Evolutionary conservation across 805 yeast species (phyloP).

Genomic region (Cyberlindnera saturnus): DNA sequence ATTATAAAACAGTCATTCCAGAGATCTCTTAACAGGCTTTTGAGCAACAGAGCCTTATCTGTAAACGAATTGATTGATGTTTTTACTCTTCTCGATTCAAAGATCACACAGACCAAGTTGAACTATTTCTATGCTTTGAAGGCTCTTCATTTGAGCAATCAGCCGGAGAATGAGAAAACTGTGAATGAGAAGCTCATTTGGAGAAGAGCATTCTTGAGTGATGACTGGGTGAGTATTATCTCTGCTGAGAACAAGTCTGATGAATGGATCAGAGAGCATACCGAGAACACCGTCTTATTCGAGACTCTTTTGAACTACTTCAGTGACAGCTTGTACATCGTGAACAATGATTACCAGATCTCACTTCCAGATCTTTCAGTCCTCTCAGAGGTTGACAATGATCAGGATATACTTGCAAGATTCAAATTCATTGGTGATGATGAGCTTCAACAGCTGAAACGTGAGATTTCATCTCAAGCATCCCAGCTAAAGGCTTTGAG

Average conservation of each 20-base stretch:
- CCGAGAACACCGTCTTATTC: constrained; percentile 38
- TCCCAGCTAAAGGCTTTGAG: constrained; percentile 16
- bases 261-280: constrained; percentile 32
- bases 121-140: constrained; percentile 44
- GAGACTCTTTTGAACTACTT: constrained; percentile 35
- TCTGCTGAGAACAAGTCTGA: constrained; percentile 33
- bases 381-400: constrained; percentile 12
- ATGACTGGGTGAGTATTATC: constrained; percentile 43
- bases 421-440: constrained; percentile 19
- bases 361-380: constrained; percentile 26
- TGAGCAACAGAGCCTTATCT: constrained; percentile 33
- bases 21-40: constrained; percentile 27
- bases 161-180: constrained; percentile 24
- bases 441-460: constrained; percentile 20
- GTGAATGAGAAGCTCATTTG: constrained; percentile 40
- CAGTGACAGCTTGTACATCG: constrained; percentile 27
- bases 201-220: constrained; percentile 51
- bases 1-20: constrained; percentile 21
- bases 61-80: constrained; percentile 45
- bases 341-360: constrained; percentile 17
- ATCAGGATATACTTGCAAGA: constrained; percentile 14
- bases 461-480: constrained; percentile 18
- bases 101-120: constrained; percentile 21
- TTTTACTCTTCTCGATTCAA: constrained; percentile 38
- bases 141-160: constrained; percentile 35